phyloP scores from a whole-genome alignment of 345 rosid species.

The Populus ilicifolia region DNA sequence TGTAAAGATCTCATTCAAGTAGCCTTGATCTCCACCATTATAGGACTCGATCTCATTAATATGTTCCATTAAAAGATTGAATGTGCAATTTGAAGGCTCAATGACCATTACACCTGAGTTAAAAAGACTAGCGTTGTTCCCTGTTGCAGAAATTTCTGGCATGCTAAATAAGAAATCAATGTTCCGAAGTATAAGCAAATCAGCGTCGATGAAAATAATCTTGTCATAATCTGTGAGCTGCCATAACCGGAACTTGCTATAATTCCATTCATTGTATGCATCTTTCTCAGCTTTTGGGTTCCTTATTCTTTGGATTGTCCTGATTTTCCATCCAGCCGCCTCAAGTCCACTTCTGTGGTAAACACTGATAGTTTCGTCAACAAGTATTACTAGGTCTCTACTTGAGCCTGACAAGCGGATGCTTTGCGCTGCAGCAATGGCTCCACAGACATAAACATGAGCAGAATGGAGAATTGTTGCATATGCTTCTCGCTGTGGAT shows the following conservation, averaged over 20 bases:
- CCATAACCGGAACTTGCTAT: conserved; percentile 94
- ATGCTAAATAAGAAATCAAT: conserved; percentile 80
- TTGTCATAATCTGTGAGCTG: conserved; percentile 77
- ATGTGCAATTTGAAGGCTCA: conserved; percentile 35
- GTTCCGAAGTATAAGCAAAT: conserved; percentile 76
- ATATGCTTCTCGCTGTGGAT: conserved; percentile 53
- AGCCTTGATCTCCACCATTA: conserved; percentile 37
- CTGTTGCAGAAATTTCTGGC: conserved; percentile 86
- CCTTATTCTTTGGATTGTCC: conserved; percentile 69
- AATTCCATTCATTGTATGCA: conserved; percentile 89
- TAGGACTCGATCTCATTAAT: conserved; percentile 31
- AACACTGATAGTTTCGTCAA: conserved; percentile 65
- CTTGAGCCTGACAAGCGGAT: conserved; percentile 86
- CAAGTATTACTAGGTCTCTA: conserved; percentile 79
- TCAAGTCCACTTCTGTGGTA: conserved; percentile 67
- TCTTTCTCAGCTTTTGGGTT: conserved; percentile 74
- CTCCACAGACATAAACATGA: conserved; percentile 78
- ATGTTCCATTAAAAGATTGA: conserved; percentile 29
- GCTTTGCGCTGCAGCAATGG: conserved; percentile 84
- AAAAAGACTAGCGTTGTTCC: conserved; percentile 29
- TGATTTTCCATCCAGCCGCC: conserved; percentile 88
- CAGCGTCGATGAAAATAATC: conserved; percentile 89
- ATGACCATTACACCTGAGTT: conserved; percentile 36
- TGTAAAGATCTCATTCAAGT: conserved; percentile 29
- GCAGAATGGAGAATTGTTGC: conserved; percentile 93